Conservation (phyloP, 441 rosid genomes). For the Gossypium davidsonii region DNA sequence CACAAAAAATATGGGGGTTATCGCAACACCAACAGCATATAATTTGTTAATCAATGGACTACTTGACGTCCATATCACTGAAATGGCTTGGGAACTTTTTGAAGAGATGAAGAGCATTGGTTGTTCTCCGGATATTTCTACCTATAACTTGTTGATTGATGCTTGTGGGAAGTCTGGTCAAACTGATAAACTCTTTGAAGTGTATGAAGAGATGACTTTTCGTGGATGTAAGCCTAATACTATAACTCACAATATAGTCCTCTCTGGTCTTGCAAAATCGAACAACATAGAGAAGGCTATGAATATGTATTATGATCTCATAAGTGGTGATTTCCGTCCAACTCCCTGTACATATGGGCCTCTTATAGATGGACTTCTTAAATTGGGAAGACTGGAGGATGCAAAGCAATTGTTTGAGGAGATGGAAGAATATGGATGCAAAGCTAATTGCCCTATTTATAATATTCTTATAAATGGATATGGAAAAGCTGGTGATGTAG, state of each 20-base stretch:
- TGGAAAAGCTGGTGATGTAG: conserved; percentile 73
- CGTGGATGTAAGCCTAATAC: conserved; percentile 55
- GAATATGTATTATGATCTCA: conserved; percentile 62
- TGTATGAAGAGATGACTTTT: conserved; percentile 57
- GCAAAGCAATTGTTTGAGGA: conserved; percentile 68
- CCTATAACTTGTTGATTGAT: conserved; percentile 70
- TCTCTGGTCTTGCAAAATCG: conserved; percentile 60
- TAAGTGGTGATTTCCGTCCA: conserved; percentile 68
- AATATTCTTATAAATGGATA: conserved; percentile 81
- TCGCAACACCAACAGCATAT: conserved; percentile 41
- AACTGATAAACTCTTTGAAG: conserved; percentile 39
- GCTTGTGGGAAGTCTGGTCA: conserved; percentile 62
- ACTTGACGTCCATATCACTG: conserved; percentile 39
- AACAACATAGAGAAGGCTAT: conserved; percentile 58
- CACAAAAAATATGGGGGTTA: conserved; percentile 51
- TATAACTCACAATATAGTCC: conserved; percentile 73
- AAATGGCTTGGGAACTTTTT: conserved; percentile 46
- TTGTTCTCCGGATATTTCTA: conserved; percentile 54
- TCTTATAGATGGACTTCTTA: conserved; percentile 68
- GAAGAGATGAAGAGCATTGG: conserved; percentile 56
- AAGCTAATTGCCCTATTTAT: conserved; percentile 76
- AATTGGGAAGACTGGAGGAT: conserved; percentile 56
- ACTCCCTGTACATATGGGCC: conserved; percentile 85
- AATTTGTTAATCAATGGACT: conserved; percentile 64
- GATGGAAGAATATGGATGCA: conserved; percentile 72